Evolutionary conservation across 75 land plant species (phyloP).

Genomic region (Adiantum capillusveneris): DNA sequence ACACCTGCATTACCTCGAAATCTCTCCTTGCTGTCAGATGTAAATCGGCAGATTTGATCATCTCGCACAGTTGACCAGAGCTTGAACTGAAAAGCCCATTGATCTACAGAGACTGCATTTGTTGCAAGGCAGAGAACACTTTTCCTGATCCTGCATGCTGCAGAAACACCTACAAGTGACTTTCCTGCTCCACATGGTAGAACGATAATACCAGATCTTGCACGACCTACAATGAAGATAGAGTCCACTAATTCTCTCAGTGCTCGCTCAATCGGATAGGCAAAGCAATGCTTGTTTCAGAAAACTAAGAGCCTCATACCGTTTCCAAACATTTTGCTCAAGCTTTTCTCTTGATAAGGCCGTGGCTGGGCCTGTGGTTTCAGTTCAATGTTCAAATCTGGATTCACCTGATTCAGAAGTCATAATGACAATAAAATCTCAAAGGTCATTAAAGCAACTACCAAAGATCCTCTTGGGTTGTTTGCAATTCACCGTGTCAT

Average conservation of each 20-base stretch:
- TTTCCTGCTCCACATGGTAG: conserved; percentile 99
- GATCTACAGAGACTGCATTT: conserved; percentile 98
- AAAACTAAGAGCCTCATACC: too few relatives aligned
- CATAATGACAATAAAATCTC: neutral
- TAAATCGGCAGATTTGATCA: conserved; percentile 94
- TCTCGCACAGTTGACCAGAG: conserved; percentile 91
- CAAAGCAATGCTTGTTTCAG: too few relatives aligned
- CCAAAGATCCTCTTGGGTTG: too few relatives aligned
- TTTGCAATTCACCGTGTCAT: conserved; percentile 88
- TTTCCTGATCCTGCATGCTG: conserved; percentile 78
- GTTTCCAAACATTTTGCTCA: conserved; percentile 99
- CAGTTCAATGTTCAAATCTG: conserved; percentile 84
- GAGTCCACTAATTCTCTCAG: too few relatives aligned
- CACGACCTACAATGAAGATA: conserved; percentile 80
- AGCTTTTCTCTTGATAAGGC: conserved; percentile 96
- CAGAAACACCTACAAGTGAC: conserved; percentile 95
- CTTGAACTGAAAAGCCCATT: conserved; percentile 98
- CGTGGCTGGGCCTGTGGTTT: conserved; percentile 98
- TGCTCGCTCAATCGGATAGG: too few relatives aligned
- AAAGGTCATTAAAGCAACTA: neutral
- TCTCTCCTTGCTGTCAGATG: conserved; percentile 95
- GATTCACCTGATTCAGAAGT: conserved; percentile 79
- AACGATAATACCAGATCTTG: conserved; percentile 98
- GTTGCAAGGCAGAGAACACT: conserved; percentile 95
- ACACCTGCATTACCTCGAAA: conserved; percentile 91